A percentile compares a stretch with the other conserved stretches of the same genome.
Conservation (phyloP, 495 filamentous ascomycete genomes). For the Halenospora varia region DNA sequence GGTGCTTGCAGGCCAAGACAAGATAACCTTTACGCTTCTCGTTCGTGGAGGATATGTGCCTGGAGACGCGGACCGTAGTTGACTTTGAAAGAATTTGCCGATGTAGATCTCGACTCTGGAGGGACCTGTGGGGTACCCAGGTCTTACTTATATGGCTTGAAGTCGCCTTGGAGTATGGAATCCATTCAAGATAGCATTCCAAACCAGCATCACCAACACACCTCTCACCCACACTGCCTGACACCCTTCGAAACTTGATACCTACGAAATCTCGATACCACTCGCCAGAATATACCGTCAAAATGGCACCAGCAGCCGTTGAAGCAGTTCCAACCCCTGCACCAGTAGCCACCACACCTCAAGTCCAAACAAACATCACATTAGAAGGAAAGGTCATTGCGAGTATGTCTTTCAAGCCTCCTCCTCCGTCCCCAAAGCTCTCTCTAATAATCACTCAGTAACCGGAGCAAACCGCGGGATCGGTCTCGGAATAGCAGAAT, state of each 20-base stretch:
- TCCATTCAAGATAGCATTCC: constrained; percentile 76
- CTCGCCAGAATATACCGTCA: too few species aligned
- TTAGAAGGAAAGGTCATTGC: constrained; percentile 13
- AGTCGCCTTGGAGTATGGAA: constrained; percentile 64
- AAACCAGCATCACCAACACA: too few species aligned
- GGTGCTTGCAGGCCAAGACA: too few species aligned
- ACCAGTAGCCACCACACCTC: neutral
- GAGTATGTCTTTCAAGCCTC: neutral
- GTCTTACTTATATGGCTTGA: neutral
- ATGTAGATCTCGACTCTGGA: too few species aligned
- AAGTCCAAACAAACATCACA: constrained; percentile 4
- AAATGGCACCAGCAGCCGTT: constrained; percentile 9
- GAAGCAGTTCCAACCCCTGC: neutral
- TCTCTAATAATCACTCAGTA: constrained; percentile 1
- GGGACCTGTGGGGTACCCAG: neutral
- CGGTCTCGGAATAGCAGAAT: constrained; percentile 32
- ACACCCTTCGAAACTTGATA: too few species aligned
- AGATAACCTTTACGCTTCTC: too few species aligned
- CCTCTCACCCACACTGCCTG: too few species aligned
- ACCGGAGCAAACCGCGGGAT: constrained; percentile 34
- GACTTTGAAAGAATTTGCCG: too few species aligned
- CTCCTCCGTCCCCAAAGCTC: neutral
- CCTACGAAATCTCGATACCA: too few species aligned
- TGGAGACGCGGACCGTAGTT: too few species aligned
- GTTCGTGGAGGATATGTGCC: too few species aligned